Evolutionary conservation across 176 grass and related monocot species (phyloP), one percentile per base, ranked within the genome.

Genomic region (Carex myosuroides): DNA sequence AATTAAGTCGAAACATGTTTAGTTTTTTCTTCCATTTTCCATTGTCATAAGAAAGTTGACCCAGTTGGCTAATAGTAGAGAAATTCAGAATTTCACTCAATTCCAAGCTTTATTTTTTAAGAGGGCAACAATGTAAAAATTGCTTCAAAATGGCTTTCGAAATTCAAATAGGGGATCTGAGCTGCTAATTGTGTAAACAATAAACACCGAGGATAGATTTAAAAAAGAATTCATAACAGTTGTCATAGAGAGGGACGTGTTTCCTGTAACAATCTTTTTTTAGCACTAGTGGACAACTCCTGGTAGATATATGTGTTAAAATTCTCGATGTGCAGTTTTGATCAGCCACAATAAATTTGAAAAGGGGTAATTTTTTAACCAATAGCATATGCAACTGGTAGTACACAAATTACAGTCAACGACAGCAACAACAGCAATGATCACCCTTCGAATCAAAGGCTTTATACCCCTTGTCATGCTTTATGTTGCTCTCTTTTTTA

Each of bases 1-100:
- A 82, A 82, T 64, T 82, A 67, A 60, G 57, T 85, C 32, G 13
- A 60, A 76, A 85, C 8, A 62, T 18, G 8, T 85, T 42, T 80
- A 61, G 1, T 35, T 59, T 33, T 33, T 79, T 35, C 57, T 44
- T 64, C 17, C 10, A 22, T 82, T 82, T 65, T 66, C 22, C 52
- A 8, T 22, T 41, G n/a, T 61, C 58, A 81, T 11, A 21, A 33
- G 32, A 42, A 8, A 20, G 56, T 61, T 42, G 16, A 24, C n/a
- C 29, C 18, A 62, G 8, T 41, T 81, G 58, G 20, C 46, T 18
- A 62, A 62, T 81, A 32, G 57, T 81, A 3, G 52, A 60, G 33
- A 80, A 80, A 74, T 10, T 5, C n/a, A 60, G 9, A 46, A 41
- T 81, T 14, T 81, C 32, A n/a, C 13, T 39, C 8, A 62, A 75